These are phyloP conservation scores for Cyclotella distinguenda DNA, from an alignment of 108 stramenopile genomes.

Conservation along the genomic window DNA sequence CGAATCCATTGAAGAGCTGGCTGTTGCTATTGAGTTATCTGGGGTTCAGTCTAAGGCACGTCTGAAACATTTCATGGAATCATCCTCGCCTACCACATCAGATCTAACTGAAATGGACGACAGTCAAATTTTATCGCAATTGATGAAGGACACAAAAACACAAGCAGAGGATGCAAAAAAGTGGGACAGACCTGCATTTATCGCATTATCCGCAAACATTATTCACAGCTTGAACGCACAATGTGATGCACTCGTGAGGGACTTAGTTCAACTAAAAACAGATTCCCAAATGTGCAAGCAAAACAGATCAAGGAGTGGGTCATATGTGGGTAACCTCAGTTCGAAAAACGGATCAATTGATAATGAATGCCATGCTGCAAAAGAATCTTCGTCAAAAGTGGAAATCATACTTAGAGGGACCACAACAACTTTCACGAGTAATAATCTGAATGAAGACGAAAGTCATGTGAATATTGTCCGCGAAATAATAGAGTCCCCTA, in stretches of 20 bases:
- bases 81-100: neutral
- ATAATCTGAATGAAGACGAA: constrained; percentile 8
- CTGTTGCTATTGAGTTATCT: constrained; percentile 70
- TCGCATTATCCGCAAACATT: constrained; percentile 75
- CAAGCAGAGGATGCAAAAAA: constrained; percentile 74
- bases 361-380: no score
- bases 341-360: no score
- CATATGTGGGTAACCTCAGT: no score
- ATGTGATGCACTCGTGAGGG: constrained; percentile 76
- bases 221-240: constrained; percentile 73
- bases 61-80: constrained; percentile 32
- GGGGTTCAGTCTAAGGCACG: constrained; percentile 72
- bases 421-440: neutral
- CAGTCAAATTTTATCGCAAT: constrained; percentile 17
- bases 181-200: constrained; percentile 83
- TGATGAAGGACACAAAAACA: constrained; percentile 56
- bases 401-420: no score
- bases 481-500: constrained; percentile 12
- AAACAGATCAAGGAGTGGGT: neutral
- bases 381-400: no score
- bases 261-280: constrained; percentile 52
- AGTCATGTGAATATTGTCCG: constrained; percentile 9
- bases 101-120: constrained; percentile 2
- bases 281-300: constrained; percentile 12
- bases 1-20: constrained; percentile 75